Evolutionary conservation across 345 rosid species (phyloP).

Genomic region (Mercurialis annua): DNA sequence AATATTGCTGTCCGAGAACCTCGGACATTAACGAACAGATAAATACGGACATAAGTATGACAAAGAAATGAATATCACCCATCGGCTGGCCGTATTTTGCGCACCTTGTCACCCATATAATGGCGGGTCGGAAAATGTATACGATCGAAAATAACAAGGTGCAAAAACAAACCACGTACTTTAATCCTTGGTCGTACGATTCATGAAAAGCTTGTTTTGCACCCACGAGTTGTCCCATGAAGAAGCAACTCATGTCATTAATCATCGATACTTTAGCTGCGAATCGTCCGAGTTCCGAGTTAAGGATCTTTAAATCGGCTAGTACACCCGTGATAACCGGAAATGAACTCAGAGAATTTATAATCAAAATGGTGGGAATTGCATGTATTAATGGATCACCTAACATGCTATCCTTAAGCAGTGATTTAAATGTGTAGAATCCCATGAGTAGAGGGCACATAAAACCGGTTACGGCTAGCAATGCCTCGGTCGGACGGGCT

Average conservation of each 20-base stretch:
- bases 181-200: conserved; percentile 1
- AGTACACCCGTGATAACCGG: conserved; percentile 31
- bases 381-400: neutral
- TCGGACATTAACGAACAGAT: conserved; percentile 24
- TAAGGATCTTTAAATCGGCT: conserved; percentile 30
- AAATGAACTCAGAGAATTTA: conserved; percentile 31
- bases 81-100: conserved; percentile 24
- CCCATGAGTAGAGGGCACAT: neutral
- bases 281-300: conserved; percentile 38
- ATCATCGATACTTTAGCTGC: conserved; percentile 26
- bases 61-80: conserved; percentile 26
- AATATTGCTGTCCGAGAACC: conserved; percentile 17
- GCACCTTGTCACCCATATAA: conserved; percentile 22
- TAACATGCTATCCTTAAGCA: conserved; percentile 8
- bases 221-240: neutral
- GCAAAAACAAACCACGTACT: conserved; percentile 7
- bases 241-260: conserved; percentile 11
- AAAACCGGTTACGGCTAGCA: neutral
- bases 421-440: neutral
- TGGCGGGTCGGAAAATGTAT: conserved; percentile 18
- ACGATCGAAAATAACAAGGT: conserved; percentile 9
- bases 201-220: neutral
- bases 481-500: neutral
- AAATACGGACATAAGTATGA: conserved; percentile 13
- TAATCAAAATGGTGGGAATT: neutral